Conservation (phyloP, 768 basidiomycete genomes). For the Pleurotus djamor region DNA sequence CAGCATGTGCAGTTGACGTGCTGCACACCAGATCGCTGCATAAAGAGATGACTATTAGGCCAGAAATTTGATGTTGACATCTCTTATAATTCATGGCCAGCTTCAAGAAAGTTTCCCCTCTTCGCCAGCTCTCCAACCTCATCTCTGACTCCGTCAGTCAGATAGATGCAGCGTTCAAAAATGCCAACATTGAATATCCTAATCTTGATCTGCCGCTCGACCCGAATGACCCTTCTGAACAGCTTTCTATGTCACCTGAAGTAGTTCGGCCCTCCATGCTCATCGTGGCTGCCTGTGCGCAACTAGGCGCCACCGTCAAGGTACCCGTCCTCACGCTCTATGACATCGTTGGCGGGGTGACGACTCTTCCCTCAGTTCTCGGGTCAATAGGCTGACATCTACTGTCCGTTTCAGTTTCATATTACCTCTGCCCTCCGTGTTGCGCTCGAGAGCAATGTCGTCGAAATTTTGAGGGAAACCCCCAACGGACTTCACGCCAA, state of each 20-base stretch:
- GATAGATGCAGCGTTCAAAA: slow-evolving; percentile 18
- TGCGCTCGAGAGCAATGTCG: not conserved
- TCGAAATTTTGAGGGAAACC: not conserved
- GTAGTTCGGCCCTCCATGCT: slow-evolving; percentile 11
- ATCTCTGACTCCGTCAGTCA: slow-evolving; percentile 18
- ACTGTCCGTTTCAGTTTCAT: slow-evolving; percentile 12
- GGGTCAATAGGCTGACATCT: not conserved
- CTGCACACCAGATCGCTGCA: too few species aligned
- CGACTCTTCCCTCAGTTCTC: not conserved
- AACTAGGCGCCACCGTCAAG: slow-evolving; percentile 14
- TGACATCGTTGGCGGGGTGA: slow-evolving; percentile 4
- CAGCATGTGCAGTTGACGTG: too few species aligned
- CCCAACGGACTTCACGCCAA: slow-evolving; percentile 28
- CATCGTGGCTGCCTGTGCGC: slow-evolving; percentile 22
- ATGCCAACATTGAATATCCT: slow-evolving; percentile 18
- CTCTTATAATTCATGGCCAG: too few species aligned
- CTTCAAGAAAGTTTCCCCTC: not conserved
- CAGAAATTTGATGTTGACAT: too few species aligned
- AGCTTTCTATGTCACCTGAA: slow-evolving; percentile 9
- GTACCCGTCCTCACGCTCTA: slow-evolving; percentile 8
- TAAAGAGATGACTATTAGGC: too few species aligned
- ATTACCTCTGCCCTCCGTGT: slow-evolving; percentile 6
- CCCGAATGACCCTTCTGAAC: slow-evolving; percentile 15
- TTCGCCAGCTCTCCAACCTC: slow-evolving; percentile 14
- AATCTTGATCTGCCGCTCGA: slow-evolving; percentile 20